Evolutionary conservation across 202 grass and related monocot genomes (phyloP), one percentile per base, ranked within the genome.

Genomic region (Panicum virgatum): DNA sequence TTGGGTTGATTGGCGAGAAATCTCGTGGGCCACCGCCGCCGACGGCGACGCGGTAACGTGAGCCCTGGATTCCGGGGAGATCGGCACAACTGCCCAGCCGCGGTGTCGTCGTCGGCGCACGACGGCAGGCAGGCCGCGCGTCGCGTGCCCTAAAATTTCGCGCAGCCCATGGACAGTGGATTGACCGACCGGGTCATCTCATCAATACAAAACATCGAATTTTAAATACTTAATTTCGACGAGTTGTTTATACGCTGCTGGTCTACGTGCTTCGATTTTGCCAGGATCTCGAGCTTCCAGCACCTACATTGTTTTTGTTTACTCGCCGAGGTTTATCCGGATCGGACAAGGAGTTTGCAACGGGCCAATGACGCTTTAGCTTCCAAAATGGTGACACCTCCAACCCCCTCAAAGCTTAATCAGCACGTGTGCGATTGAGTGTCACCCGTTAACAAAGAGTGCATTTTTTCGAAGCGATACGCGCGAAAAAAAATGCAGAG

Each of bases 31-130:
- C 34, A n/a, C 48, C 15, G 13, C 29, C 9, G 62, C 9, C 36
- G 34, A 56, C 39, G 13, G 32, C 51, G 8, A 75, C 73, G 53
- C 64, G 64, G 64, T 69, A 27, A 1, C 62, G 59, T 64, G 62
- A 66, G 45, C 62, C 77, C 34, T 29, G 9, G 30, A 79, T 67
- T 67, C 34, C 62, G 14, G 63, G 63, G 65, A 20, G 77, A 68
- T 47, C n/a, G 23, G 75, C 58, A 11, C 5, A 12, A n/a, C 36
- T 32, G 16, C 12, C n/a, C 39, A 15, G 23, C 9, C 23, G 42
- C 13, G 36, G 19, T 4, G 16, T 36, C 7, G 44, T 10, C 27
- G 47, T 56, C 56, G 43, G 75, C 48, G 75, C 75, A 58, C 38
- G 14, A 34, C 34, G 1, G 9, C 5, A 30, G 12, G 44, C 1